Conservation (phyloP, 2,329 filamentous ascomycete genomes). For the Monilinia fructigena region DNA sequence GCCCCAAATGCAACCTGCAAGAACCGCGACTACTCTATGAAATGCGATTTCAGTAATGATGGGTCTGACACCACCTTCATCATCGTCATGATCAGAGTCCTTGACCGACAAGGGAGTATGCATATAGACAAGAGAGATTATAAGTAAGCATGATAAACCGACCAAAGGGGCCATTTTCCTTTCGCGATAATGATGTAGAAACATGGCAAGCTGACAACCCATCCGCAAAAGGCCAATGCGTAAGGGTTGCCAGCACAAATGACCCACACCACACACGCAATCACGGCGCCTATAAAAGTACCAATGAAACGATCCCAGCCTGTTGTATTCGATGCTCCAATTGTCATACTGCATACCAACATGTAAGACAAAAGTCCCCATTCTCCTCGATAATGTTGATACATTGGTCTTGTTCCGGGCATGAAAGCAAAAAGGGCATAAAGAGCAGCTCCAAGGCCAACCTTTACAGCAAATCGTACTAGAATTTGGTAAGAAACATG, state of each 20-base stretch:
- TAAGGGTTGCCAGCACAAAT: conserved; percentile 71
- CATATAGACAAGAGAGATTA: conserved; percentile 91
- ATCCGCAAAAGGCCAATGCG: conserved; percentile 76
- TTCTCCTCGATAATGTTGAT: conserved; percentile 87
- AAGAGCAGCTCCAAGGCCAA: conserved; percentile 82
- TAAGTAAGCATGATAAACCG: conserved; percentile 94
- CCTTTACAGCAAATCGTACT: conserved; percentile 81
- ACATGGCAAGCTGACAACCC: conserved; percentile 75
- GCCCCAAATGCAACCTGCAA: conserved; percentile 86
- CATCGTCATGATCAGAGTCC: conserved; percentile 79
- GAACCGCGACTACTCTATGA: conserved; percentile 84
- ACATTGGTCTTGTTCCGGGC: conserved; percentile 71
- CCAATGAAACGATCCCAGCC: conserved; percentile 83
- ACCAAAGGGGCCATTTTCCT: conserved; percentile 84
- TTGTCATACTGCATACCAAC: conserved; percentile 97
- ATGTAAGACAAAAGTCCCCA: conserved; percentile 97
- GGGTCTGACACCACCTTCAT: conserved; percentile 81
- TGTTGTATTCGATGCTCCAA: conserved; percentile 92
- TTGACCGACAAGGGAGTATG: conserved; percentile 80
- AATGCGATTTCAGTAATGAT: conserved; percentile 84
- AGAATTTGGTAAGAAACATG: conserved; percentile 25
- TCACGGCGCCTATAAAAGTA: conserved; percentile 75
- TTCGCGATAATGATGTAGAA: conserved; percentile 87
- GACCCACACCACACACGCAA: conserved; percentile 76
- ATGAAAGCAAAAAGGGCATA: conserved; percentile 91